Conservation (phyloP, 345 rosid genomes). For the Camelina laxa region DNA sequence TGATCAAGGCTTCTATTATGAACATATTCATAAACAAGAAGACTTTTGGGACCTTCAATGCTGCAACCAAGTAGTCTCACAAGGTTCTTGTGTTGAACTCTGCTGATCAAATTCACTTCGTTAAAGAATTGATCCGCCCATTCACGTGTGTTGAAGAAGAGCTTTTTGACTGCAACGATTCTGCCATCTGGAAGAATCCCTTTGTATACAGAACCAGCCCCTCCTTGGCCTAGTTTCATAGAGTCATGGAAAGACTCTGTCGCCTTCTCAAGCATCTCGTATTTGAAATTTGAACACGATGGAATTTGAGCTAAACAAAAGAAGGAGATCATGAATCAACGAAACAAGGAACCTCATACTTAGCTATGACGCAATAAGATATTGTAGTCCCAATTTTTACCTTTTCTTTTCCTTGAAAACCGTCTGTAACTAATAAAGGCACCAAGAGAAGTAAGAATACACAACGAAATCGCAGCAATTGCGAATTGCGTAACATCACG, state of each 20-base stretch:
- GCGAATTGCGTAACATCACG: conserved; percentile 22
- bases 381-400: background rate
- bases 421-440: conserved; percentile 54
- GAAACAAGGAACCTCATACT: background rate
- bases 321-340: conserved; percentile 4
- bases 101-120: conserved; percentile 73
- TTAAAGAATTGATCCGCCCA: conserved; percentile 89
- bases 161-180: conserved; percentile 68
- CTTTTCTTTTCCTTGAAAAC: conserved; percentile 47
- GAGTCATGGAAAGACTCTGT: conserved; percentile 61
- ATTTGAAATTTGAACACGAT: conserved; percentile 52
- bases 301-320: conserved; percentile 38
- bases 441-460: conserved; percentile 48
- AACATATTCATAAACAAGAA: conserved; percentile 79
- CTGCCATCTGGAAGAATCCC: conserved; percentile 77
- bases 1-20: conserved; percentile 79
- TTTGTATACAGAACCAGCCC: conserved; percentile 79
- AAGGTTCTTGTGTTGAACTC: conserved; percentile 68
- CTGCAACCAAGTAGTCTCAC: conserved; percentile 81
- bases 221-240: conserved; percentile 83
- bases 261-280: conserved; percentile 72
- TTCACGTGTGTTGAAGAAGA: conserved; percentile 63
- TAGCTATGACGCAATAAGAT: conserved; percentile 1
- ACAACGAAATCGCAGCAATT: conserved; percentile 33
- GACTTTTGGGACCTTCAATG: conserved; percentile 88